Evolutionary conservation across 306 rosid genomes (phyloP).

Genomic region (Benincasa hispida): DNA sequence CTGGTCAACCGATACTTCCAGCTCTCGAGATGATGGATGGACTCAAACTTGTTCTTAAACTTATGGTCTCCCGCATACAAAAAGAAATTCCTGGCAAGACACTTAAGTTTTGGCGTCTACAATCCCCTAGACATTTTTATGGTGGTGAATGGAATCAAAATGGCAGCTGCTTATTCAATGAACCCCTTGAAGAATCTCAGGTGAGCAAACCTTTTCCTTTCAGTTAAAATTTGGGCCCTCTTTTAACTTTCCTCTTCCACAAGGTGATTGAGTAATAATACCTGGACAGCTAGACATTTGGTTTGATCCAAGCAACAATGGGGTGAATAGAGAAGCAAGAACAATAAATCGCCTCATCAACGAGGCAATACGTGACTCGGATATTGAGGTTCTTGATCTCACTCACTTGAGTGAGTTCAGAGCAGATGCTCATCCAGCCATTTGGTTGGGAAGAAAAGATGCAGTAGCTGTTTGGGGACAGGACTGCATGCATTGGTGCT

Average conservation of each 20-base stretch:
- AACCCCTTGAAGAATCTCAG: constrained; percentile 65
- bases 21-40: constrained; percentile 54
- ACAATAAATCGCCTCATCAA: constrained; percentile 41
- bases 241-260: background rate
- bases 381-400: constrained; percentile 49
- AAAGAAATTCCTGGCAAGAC: constrained; percentile 46
- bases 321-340: constrained; percentile 79
- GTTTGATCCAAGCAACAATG: constrained; percentile 83
- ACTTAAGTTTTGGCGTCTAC: constrained; percentile 73
- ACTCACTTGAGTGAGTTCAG: constrained; percentile 70
- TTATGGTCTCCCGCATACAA: constrained; percentile 41
- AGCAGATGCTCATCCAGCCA: constrained; percentile 84
- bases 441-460: constrained; percentile 84
- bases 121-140: constrained; percentile 79
- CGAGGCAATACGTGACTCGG: constrained; percentile 38
- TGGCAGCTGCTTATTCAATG: constrained; percentile 72
- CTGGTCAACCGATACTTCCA: constrained; percentile 56
- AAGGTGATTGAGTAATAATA: constrained; percentile 22
- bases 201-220: constrained; percentile 16
- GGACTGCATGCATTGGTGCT: constrained; percentile 96
- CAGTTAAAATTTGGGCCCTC: background rate
- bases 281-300: constrained; percentile 61
- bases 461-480: constrained; percentile 79
- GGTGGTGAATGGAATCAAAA: constrained; percentile 96
- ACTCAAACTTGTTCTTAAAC: constrained; percentile 52